Conservation (phyloP, 1,284 basidiomycete genomes). For the Peniophora sp. region DNA sequence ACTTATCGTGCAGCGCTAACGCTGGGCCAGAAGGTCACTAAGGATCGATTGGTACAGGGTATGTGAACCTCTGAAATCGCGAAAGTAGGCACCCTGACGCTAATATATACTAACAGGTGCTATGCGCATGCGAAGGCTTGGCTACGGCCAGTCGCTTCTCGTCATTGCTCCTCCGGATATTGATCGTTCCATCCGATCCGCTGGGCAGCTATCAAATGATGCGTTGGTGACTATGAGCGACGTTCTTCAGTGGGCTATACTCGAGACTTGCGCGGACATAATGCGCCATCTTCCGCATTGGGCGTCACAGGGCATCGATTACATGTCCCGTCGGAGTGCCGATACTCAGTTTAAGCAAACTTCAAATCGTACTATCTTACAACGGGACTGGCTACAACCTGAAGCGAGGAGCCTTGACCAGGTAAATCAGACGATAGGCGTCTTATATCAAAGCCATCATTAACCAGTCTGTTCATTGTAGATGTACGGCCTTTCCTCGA, state of each 20-base stretch:
- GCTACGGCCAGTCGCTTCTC: constrained; percentile 38
- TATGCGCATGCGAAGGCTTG: constrained; percentile 45
- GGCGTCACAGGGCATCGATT: constrained; percentile 40
- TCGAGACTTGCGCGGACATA: constrained; percentile 36
- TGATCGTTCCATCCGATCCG: constrained; percentile 30
- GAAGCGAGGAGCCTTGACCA: constrained; percentile 29
- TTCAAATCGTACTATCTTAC: constrained; percentile 12
- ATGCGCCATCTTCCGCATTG: constrained; percentile 31
- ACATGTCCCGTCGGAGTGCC: constrained; percentile 22
- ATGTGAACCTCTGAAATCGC: not conserved
- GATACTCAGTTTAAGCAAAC: not conserved
- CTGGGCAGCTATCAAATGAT: constrained; percentile 9
- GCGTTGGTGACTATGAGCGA: constrained; percentile 20
- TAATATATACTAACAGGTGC: constrained; percentile 24
- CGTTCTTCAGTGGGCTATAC: constrained; percentile 38
- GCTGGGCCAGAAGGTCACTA: constrained; percentile 44
- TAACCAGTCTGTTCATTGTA: too few relatives aligned
- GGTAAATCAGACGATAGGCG: not conserved
- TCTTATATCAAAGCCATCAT: too few relatives aligned
- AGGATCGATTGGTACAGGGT: constrained; percentile 50
- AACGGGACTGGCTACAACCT: constrained; percentile 25
- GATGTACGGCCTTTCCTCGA: too few relatives aligned
- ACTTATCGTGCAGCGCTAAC: constrained; percentile 41
- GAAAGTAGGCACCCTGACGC: not conserved
- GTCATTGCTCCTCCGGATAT: constrained; percentile 44